These are phyloP conservation scores for Ophiostoma himal-ulmi DNA, from an alignment of 2,329 filamentous ascomycete genomes.

Conservation along the genomic window DNA sequence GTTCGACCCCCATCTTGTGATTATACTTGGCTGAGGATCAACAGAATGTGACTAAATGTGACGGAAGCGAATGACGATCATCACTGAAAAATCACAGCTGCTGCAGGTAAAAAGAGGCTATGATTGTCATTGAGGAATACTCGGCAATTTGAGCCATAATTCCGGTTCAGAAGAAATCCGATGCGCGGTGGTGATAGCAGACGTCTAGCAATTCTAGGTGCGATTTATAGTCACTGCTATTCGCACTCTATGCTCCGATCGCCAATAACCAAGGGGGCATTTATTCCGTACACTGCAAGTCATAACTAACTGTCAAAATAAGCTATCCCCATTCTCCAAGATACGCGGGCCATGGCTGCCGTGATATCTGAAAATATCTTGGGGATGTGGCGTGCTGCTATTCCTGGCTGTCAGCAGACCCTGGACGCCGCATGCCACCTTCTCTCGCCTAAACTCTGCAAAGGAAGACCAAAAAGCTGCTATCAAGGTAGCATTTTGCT, in stretches of 20 bases:
- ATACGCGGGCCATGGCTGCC: not conserved
- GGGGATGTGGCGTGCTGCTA: not conserved
- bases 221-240: not conserved
- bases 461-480: not conserved
- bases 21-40: not conserved
- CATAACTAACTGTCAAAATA: not conserved
- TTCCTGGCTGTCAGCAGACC: not conserved
- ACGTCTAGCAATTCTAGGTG: not conserved
- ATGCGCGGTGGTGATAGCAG: not conserved
- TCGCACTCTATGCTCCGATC: not conserved
- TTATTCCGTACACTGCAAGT: not conserved
- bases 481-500: not conserved
- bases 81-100: not conserved
- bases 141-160: not conserved
- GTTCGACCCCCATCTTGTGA: not conserved
- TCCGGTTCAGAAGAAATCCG: not conserved
- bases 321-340: not conserved
- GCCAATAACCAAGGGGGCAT: not conserved
- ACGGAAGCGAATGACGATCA: not conserved
- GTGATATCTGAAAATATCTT: not conserved
- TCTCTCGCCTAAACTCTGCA: not conserved
- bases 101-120: not conserved
- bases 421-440: not conserved
- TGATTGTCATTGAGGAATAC: not conserved
- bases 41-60: not conserved